Percentiles rank a stretch among this genome's conserved stretches.
These are phyloP conservation scores for Penicillium manginii DNA, from an alignment of 495 filamentous ascomycete species.

Conservation along the genomic window DNA sequence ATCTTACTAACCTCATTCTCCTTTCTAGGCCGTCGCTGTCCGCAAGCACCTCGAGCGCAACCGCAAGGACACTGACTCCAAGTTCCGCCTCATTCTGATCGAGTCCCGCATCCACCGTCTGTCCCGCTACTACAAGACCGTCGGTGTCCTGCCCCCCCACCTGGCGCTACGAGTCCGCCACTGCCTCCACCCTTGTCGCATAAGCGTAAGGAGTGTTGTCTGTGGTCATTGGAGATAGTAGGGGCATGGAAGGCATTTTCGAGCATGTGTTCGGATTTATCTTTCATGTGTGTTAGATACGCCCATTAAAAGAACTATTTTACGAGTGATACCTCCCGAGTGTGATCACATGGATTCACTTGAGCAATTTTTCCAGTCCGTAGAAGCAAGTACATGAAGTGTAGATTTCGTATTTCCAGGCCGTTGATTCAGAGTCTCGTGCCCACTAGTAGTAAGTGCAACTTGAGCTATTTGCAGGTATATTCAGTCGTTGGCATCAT, in stretches of 20 bases:
- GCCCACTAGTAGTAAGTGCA: no score
- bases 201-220: constrained; percentile 42
- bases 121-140: constrained; percentile 97
- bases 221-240: constrained; percentile 27
- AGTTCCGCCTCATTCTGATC: constrained; percentile 99
- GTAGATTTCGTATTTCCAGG: no score
- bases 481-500: not conserved
- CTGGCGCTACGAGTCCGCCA: constrained; percentile 90
- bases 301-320: constrained; percentile 30
- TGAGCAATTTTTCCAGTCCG: not conserved
- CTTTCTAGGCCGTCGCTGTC: constrained; percentile 83
- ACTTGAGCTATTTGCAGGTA: no score
- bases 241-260: constrained; percentile 16
- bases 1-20: not conserved
- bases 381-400: no score
- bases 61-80: constrained; percentile 99
- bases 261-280: constrained; percentile 12
- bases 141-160: constrained; percentile 94
- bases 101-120: constrained; percentile 99
- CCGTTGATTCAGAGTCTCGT: no score
- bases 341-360: constrained; percentile 5
- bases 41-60: constrained; percentile 99
- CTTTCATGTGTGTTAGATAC: constrained; percentile 33
- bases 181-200: constrained; percentile 59
- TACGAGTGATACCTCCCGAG: constrained; percentile 35